A percentile compares a stretch with the other conserved stretches of the same genome.
Conservation (phyloP, 805 yeast species). For the Candida ortonii region DNA sequence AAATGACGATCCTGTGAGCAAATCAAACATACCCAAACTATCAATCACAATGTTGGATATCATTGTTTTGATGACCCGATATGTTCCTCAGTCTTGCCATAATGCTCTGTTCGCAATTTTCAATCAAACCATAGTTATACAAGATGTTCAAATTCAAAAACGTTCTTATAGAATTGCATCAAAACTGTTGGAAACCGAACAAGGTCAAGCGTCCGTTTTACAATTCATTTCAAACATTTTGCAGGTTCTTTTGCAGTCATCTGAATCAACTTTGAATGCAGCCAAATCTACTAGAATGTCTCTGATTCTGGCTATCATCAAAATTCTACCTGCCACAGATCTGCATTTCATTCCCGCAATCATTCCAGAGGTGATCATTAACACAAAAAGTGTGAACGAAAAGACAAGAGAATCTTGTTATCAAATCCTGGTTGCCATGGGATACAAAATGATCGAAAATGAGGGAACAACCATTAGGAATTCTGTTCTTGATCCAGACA, state of each 20-base stretch:
- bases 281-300: slow-evolving; percentile 78
- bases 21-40: slow-evolving; percentile 45
- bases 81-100: slow-evolving; percentile 69
- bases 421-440: slow-evolving; percentile 74
- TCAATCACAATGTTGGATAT: slow-evolving; percentile 90
- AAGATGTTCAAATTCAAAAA: slow-evolving; percentile 75
- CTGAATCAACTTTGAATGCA: slow-evolving; percentile 58
- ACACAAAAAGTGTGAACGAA: slow-evolving; percentile 91
- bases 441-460: slow-evolving; percentile 58
- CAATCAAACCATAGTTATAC: slow-evolving; percentile 56
- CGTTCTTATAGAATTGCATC: slow-evolving; percentile 80
- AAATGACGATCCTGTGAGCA: slow-evolving; percentile 31
- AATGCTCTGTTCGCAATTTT: slow-evolving; percentile 77
- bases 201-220: slow-evolving; percentile 54
- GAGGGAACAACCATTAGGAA: slow-evolving; percentile 65
- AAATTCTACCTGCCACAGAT: slow-evolving; percentile 59
- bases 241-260: slow-evolving; percentile 53
- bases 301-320: slow-evolving; percentile 61
- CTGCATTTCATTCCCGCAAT: slow-evolving; percentile 76
- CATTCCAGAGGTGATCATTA: slow-evolving; percentile 82
- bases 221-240: slow-evolving; percentile 58
- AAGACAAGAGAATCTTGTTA: slow-evolving; percentile 83
- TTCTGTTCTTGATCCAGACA: slow-evolving; percentile 54
- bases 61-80: slow-evolving; percentile 81
- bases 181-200: slow-evolving; percentile 65